phyloP scores from a whole-genome alignment of 2,329 filamentous ascomycete species.

The Exophiala spinifera region DNA sequence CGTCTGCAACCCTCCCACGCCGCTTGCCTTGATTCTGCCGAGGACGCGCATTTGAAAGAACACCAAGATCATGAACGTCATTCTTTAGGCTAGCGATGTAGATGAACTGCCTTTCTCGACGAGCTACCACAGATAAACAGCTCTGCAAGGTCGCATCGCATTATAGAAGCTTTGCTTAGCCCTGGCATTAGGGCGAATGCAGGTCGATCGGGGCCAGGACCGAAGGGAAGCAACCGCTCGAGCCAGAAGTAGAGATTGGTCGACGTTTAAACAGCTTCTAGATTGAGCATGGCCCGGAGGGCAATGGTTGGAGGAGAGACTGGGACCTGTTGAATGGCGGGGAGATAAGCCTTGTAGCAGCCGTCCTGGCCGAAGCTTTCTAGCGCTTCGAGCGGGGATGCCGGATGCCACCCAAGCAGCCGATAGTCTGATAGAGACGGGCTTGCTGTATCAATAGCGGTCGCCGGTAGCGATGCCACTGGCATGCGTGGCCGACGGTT shows the following conservation, averaged over 20 bases:
- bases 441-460: too few relatives aligned
- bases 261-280: conserved; percentile 7
- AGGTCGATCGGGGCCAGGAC: background rate
- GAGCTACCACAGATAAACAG: conserved; percentile 5
- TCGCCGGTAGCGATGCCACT: background rate
- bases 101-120: conserved; percentile 11
- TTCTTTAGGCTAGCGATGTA: background rate
- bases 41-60: background rate
- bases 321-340: background rate
- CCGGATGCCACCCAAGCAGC: background rate
- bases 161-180: conserved; percentile 1
- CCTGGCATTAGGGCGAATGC: conserved; percentile 13
- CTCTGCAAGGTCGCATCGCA: background rate
- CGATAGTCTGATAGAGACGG: too few relatives aligned
- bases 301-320: background rate
- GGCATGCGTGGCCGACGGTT: too few relatives aligned
- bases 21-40: background rate
- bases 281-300: conserved; percentile 9
- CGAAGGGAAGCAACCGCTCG: background rate
- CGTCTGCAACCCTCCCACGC: background rate
- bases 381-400: background rate
- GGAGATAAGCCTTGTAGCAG: conserved; percentile 1
- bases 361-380: background rate
- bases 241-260: conserved; percentile 10
- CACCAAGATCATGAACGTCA: background rate